A percentile compares a stretch with the other conserved stretches of the same genome.
These are phyloP conservation scores for Carex myosuroides DNA, from an alignment of 176 grass and related monocot genomes.

Conservation along the genomic window DNA sequence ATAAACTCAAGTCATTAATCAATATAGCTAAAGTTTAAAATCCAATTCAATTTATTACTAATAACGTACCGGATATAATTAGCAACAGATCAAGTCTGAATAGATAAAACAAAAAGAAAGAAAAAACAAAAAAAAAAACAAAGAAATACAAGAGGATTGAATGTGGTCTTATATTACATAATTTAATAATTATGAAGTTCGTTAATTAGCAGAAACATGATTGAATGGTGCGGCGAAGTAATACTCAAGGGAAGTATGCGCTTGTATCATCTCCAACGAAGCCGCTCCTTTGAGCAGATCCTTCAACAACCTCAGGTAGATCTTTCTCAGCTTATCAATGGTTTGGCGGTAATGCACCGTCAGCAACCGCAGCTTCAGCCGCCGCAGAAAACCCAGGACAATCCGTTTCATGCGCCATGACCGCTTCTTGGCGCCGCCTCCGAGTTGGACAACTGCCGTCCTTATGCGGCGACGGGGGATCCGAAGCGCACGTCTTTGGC, in stretches of 20 bases:
- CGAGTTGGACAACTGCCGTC: constrained; percentile 41
- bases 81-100: not conserved
- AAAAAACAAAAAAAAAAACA: not conserved
- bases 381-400: constrained; percentile 32
- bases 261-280: constrained; percentile 29
- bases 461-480: constrained; percentile 22
- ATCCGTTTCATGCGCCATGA: not conserved
- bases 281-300: constrained; percentile 36
- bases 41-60: not conserved
- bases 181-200: constrained; percentile 1
- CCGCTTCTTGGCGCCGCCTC: not conserved
- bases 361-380: constrained; percentile 32
- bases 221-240: constrained; percentile 37
- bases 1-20: too few species aligned
- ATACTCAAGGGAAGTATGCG: constrained; percentile 31
- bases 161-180: not conserved
- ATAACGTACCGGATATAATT: not conserved
- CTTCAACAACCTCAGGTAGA: constrained; percentile 30
- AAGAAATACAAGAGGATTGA: not conserved
- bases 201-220: constrained; percentile 17
- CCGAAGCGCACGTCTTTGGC: not conserved
- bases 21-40: too few species aligned
- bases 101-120: not conserved
- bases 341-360: constrained; percentile 30
- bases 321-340: constrained; percentile 32